A percentile compares a stretch with the other conserved stretches of the same genome.
Conservation (phyloP, 2,329 filamentous ascomycete species). For the Aspergillus felis region DNA sequence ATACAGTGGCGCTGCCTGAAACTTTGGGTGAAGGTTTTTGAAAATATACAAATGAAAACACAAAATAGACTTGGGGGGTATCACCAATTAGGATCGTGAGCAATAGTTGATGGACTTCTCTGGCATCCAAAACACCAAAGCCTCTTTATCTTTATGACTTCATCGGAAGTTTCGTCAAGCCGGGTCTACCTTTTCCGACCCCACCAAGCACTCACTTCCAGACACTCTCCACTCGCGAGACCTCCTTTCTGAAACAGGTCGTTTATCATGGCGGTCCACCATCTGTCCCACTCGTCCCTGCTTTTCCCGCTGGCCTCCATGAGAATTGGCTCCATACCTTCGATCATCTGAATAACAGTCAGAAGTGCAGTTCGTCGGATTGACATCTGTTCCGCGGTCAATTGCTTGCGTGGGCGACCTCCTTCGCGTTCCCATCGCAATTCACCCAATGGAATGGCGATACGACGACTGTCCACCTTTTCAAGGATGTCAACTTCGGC, state of each 20-base stretch:
- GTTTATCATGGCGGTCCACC: conserved; percentile 82
- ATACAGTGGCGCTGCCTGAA: conserved; percentile 10
- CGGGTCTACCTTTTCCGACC: conserved; percentile 50
- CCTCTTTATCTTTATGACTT: conserved; percentile 18
- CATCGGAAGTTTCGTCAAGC: background rate
- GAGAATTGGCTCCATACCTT: conserved; percentile 77
- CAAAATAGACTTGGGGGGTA: conserved; percentile 29
- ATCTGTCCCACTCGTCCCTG: conserved; percentile 86
- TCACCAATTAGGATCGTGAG: conserved; percentile 35
- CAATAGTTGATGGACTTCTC: conserved; percentile 26
- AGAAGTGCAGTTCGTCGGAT: conserved; percentile 75
- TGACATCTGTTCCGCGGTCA: conserved; percentile 67
- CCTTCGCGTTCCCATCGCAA: conserved; percentile 79
- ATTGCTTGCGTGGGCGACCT: conserved; percentile 41
- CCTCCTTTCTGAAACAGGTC: conserved; percentile 76
- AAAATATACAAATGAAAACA: conserved; percentile 14
- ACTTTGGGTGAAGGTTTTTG: conserved; percentile 10
- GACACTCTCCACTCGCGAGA: conserved; percentile 77
- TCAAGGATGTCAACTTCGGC: conserved; percentile 71
- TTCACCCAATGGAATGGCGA: conserved; percentile 84
- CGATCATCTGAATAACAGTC: conserved; percentile 77
- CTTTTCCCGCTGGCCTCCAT: conserved; percentile 81
- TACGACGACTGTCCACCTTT: conserved; percentile 67
- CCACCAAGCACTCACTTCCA: conserved; percentile 66
- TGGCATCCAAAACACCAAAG: conserved; percentile 29